Conservation (phyloP, 1,139 yeast genomes). For the Entelexis paramagnoliae region DNA sequence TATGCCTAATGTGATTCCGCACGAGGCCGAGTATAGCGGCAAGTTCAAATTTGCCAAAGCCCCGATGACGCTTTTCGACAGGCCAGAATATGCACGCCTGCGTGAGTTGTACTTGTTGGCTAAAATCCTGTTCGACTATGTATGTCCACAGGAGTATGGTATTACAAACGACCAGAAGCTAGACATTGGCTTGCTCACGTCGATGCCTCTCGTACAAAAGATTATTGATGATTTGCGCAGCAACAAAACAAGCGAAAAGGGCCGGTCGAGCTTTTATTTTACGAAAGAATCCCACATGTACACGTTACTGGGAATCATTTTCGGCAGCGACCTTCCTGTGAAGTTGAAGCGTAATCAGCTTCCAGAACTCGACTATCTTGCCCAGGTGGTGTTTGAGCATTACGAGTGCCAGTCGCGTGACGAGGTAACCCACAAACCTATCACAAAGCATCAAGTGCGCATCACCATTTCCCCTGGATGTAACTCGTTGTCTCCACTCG, state of each 20-base stretch:
- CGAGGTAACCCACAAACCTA: conserved; percentile 29
- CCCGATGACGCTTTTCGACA: conserved; percentile 50
- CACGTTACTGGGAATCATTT: conserved; percentile 78
- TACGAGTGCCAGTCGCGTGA: conserved; percentile 49
- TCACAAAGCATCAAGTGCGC: conserved; percentile 60
- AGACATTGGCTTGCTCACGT: conserved; percentile 89
- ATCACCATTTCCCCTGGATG: conserved; percentile 93
- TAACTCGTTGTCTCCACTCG: conserved; percentile 94
- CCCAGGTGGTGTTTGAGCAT: conserved; percentile 88
- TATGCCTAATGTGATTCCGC: conserved; percentile 26
- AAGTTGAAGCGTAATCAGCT: conserved; percentile 87
- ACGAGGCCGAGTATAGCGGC: conserved; percentile 27
- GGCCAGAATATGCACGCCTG: conserved; percentile 64
- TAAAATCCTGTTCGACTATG: conserved; percentile 89
- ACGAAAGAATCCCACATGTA: conserved; percentile 97
- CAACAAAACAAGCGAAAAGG: conserved; percentile 61
- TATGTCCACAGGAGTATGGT: conserved; percentile 98
- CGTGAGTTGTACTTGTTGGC: conserved; percentile 84
- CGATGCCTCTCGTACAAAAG: conserved; percentile 87
- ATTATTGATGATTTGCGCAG: conserved; percentile 69
- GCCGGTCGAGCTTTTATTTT: conserved; percentile 75
- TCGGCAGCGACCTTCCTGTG: conserved; percentile 91
- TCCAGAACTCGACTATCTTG: conserved; percentile 90
- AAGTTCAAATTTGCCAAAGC: conserved; percentile 27
- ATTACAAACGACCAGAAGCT: conserved; percentile 90